Evolutionary conservation across 805 yeast genomes (phyloP).

Genomic region (Blastobotrys robertii): DNA sequence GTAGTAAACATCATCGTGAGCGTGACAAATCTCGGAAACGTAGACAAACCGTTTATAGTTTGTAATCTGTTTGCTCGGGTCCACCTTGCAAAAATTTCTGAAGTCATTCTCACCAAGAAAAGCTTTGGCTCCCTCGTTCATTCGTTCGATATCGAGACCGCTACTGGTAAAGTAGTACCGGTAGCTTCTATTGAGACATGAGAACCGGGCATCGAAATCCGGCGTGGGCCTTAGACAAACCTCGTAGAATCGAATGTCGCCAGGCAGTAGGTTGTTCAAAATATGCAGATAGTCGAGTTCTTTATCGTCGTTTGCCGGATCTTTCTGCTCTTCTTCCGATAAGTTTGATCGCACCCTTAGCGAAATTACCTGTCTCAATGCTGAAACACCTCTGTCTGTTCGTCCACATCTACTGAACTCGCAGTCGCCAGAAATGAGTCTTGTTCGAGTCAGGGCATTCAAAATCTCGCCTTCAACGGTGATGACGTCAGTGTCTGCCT

Average conservation of each 20-base stretch:
- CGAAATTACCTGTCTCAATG: slow-evolving; percentile 89
- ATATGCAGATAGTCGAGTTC: slow-evolving; percentile 73
- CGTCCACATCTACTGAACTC: slow-evolving; percentile 87
- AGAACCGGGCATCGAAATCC: slow-evolving; percentile 84
- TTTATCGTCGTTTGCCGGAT: slow-evolving; percentile 44
- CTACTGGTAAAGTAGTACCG: slow-evolving; percentile 52
- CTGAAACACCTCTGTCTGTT: slow-evolving; percentile 95
- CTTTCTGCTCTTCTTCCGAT: slow-evolving; percentile 48
- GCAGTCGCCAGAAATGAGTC: slow-evolving; percentile 50
- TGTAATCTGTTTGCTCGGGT: slow-evolving; percentile 85
- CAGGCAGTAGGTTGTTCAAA: slow-evolving; percentile 68
- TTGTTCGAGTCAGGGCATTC: slow-evolving; percentile 59
- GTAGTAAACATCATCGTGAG: slow-evolving; percentile 31
- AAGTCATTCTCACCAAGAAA: slow-evolving; percentile 79
- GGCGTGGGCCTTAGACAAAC: slow-evolving; percentile 75
- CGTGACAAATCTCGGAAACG: slow-evolving; percentile 36
- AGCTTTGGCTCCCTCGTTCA: slow-evolving; percentile 56
- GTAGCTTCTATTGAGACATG: slow-evolving; percentile 80
- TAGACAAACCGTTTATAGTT: slow-evolving; percentile 61
- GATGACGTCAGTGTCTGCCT: slow-evolving; percentile 57
- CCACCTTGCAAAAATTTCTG: slow-evolving; percentile 88
- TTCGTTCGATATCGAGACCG: slow-evolving; percentile 50
- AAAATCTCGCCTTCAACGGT: slow-evolving; percentile 77
- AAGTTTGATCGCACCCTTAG: slow-evolving; percentile 64
- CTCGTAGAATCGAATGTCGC: slow-evolving; percentile 74